Conservation (phyloP, 164 flowering plant genomes). For the Protea cynaroides region DNA sequence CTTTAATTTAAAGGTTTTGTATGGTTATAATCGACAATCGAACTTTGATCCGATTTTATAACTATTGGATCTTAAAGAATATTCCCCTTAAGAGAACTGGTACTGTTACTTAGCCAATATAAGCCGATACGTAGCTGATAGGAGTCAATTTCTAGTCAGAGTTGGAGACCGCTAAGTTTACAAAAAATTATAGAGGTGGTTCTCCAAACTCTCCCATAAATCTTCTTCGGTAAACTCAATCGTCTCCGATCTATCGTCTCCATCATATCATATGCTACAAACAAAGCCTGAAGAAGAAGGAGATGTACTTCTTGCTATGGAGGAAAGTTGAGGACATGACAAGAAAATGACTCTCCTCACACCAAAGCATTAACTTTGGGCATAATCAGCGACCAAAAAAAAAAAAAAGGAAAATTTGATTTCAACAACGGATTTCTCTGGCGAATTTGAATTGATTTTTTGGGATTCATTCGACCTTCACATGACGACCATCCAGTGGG, state of each 20-base stretch:
- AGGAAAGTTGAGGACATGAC: constrained; percentile 59
- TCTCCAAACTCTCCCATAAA: too few relatives aligned
- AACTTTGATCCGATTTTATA: too few relatives aligned
- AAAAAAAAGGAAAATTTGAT: constrained; percentile 3
- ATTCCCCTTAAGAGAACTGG: too few relatives aligned
- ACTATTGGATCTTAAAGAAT: too few relatives aligned
- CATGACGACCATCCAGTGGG: too few relatives aligned
- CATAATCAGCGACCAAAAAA: not conserved
- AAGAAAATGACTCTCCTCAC: constrained; percentile 59
- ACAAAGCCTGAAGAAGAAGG: constrained; percentile 75
- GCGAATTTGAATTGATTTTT: constrained; percentile 43
- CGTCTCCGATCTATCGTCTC: constrained; percentile 56
- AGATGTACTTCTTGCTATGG: constrained; percentile 77
- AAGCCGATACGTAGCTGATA: too few relatives aligned
- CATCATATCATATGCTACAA: constrained; percentile 52
- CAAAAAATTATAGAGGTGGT: constrained; percentile 41
- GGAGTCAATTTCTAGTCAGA: constrained; percentile 60
- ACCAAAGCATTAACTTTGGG: constrained; percentile 17
- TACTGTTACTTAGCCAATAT: too few relatives aligned
- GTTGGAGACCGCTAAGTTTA: constrained; percentile 59
- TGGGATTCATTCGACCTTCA: too few relatives aligned
- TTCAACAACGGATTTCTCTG: constrained; percentile 12
- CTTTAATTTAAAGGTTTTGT: too few relatives aligned
- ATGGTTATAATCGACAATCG: too few relatives aligned
- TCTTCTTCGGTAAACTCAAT: constrained; percentile 59